These are phyloP conservation scores for Chaetomium sp. DNA, from an alignment of 2,329 filamentous ascomycete genomes.

Conservation along the genomic window DNA sequence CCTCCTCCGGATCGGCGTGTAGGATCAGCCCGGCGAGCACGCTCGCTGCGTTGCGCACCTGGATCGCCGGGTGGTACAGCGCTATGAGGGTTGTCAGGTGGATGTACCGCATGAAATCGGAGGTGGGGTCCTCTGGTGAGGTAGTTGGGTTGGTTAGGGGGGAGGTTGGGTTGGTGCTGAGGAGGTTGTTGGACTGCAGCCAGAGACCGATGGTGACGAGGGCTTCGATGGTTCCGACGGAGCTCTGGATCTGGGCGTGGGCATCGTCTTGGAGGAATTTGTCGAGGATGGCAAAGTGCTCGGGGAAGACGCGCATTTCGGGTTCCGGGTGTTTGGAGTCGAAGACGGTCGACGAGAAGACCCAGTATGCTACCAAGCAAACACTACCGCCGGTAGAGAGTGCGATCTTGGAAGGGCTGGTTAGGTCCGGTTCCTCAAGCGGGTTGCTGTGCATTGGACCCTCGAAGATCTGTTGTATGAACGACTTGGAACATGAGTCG, in stretches of 20 bases:
- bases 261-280: conserved; percentile 47
- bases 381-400: conserved; percentile 54
- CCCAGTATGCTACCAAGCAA: conserved; percentile 54
- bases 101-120: conserved; percentile 53
- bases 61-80: conserved; percentile 50
- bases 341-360: conserved; percentile 57
- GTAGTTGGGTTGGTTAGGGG: conserved; percentile 24
- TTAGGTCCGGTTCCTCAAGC: conserved; percentile 29
- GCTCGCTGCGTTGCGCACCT: conserved; percentile 49
- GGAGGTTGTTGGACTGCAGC: conserved; percentile 45
- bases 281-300: conserved; percentile 49
- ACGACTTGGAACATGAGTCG: conserved; percentile 37
- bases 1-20: conserved; percentile 54
- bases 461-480: conserved; percentile 41
- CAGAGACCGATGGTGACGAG: conserved; percentile 54
- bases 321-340: conserved; percentile 48
- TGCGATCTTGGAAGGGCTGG: conserved; percentile 42
- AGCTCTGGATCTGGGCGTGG: conserved; percentile 41
- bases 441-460: conserved; percentile 39
- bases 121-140: conserved; percentile 25
- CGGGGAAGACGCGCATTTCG: conserved; percentile 52
- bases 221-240: conserved; percentile 52
- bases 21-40: conserved; percentile 47
- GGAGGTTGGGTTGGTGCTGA: conserved; percentile 30
- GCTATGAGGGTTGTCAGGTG: conserved; percentile 52